Base-by-base conservation (phyloP, 495 filamentous ascomycete genomes). In the Xylaria telfairii region DNA sequence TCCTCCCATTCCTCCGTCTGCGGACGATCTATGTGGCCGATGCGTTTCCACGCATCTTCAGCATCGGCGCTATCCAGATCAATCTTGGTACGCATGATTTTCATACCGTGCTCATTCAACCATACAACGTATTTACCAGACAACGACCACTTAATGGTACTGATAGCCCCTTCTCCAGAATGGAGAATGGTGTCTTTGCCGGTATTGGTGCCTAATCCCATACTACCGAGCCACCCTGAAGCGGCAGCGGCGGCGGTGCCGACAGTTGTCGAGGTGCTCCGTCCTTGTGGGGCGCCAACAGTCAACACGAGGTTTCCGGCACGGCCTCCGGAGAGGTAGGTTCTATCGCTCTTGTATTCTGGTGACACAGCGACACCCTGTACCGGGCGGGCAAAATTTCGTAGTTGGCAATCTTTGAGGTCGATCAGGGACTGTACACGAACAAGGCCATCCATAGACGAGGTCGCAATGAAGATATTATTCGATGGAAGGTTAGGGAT, bases 81-180 rank as follows among this genome's bases (percentile, higher is more conserved):
- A 30, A 97, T 79, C 76, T 94, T 94, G 4, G 92, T 93, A 54
- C 96, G 87, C 96, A 99, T 98, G 60, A 99, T 94, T 79, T 97
- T 97, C 75, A 97, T 94, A 1, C 96, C 96, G 74, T 95, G 91
- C 79, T 99, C 96, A 74, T 97, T 98, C 28, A 96, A 85, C 96
- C 96, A 99, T 0, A 88, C 92, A 3, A 98, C 92, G 77, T 92
- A 98, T 82, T 91, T 92, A 0, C 96, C 95, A 1, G 94, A 93
- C 66, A 93, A 76, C 0, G 94, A 97, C 93, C 94, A 99, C 78
- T 94, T 92, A 69, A 99, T 94, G 7, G 92, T 92, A 73, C 89
- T 92, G 70, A 99, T 96, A 9, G 89, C 87, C 8, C 96, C 96
- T 81, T 99, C 96, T 4, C 96, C 96, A 37, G 92, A 94, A 79